A percentile compares a stretch with the other conserved stretches of the same genome.
These are phyloP conservation scores for Silene latifolia DNA, from an alignment of 148 eudicot genomes.

Conservation along the genomic window DNA sequence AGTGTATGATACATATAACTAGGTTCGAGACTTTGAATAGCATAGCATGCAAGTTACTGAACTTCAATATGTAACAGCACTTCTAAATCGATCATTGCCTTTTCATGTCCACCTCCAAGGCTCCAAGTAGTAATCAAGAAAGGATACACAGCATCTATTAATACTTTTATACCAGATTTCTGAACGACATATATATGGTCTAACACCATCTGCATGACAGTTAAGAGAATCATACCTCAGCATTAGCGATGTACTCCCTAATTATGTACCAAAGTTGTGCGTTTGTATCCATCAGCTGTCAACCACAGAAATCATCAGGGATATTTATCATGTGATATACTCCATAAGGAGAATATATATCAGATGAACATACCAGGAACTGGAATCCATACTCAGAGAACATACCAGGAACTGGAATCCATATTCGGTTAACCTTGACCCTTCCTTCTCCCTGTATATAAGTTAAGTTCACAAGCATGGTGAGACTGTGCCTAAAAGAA, in stretches of 20 bases:
- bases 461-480: conserved; percentile 4
- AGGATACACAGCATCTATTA: background rate
- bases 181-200: background rate
- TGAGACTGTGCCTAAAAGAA: conserved; percentile 16
- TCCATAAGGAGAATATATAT: background rate
- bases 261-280: conserved; percentile 98
- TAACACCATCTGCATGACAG: conserved; percentile 2
- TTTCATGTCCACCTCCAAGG: background rate
- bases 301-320: conserved; percentile 24
- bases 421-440: conserved; percentile 76
- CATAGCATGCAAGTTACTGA: background rate
- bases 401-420: conserved; percentile 98
- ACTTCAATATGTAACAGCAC: background rate
- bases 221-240: conserved; percentile 59
- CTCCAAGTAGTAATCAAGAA: background rate
- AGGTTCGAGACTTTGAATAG: background rate
- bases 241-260: conserved; percentile 87
- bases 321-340: background rate
- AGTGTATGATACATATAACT: too few species aligned
- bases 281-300: conserved; percentile 97
- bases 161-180: background rate
- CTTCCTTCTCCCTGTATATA: conserved; percentile 67
- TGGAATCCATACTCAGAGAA: conserved; percentile 82
- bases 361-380: conserved; percentile 61
- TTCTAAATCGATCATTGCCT: background rate